Base-by-base conservation (phyloP, 2,329 filamentous ascomycete genomes). In the Lachnellula occidentalis region DNA sequence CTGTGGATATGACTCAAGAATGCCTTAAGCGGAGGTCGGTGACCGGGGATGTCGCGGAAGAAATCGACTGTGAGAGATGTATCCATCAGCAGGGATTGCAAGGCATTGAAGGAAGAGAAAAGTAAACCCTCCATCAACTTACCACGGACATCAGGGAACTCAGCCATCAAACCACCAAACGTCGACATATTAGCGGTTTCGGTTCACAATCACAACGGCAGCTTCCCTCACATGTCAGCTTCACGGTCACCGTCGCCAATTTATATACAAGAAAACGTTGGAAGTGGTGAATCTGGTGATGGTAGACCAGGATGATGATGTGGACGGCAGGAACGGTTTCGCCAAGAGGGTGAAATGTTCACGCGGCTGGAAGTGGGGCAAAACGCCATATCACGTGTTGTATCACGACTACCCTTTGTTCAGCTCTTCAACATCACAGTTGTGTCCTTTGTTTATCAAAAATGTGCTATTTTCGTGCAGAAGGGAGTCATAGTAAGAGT, bases 1-100 rank as follows among this genome's bases (percentile, higher is more conserved):
- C 87, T 95, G 68, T 96, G 92, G 2, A 95, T 84, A 78, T 97
- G 92, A 70, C 88, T 95, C 24, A 97, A 77, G 67, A 97, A 96
- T 69, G 87, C 94, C 15, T 88, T 91, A 53, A 94, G 72, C 0
- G 90, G 88, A 4, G 87, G 79, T 15, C 72, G 78, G 15, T 71
- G 71, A 5, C 74, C 74, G 4, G 75, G 72, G 46, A 77, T 76
- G 15, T 72, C 73, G 22, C 88, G 82, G 64, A 96, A 96, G 73
- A 85, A 90, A 71, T 96, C 92, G 60, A 96, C 86, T 88, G 53
- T 9, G 15, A n/a, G n/a, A n/a, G n/a, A 22, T 5, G 9, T 58
- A 7, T 11, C 4, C 6, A 56, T 57, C 19, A 60, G 51, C 37
- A 31, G 24, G 31, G 5, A 27, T 11, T 48, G 21, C 5, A 24